Evolutionary conservation across 2,329 filamentous ascomycete species (phyloP).

Genomic region (Neopestalotiopsis rosae): DNA sequence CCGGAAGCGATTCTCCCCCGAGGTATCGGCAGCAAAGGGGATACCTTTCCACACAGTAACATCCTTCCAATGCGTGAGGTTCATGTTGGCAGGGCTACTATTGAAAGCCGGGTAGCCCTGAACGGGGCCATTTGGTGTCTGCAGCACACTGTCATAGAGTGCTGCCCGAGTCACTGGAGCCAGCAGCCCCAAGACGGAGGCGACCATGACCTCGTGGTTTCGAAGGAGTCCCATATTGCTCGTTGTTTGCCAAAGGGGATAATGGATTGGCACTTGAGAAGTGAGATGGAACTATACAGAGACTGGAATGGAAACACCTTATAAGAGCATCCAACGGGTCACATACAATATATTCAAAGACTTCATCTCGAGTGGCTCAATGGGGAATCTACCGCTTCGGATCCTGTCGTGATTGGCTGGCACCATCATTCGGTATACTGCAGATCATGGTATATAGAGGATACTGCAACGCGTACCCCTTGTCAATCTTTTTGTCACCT

Average conservation of each 20-base stretch:
- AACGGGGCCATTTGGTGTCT: conserved; percentile 25
- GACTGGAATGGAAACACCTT: too few species aligned
- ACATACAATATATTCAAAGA: too few species aligned
- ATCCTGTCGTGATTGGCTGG: too few species aligned
- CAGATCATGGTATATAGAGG: neutral
- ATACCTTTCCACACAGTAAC: conserved; percentile 33
- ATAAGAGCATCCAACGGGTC: too few species aligned
- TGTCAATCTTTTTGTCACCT: neutral
- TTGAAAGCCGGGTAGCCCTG: conserved; percentile 28
- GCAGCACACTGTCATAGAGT: conserved; percentile 24
- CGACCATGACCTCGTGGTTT: neutral
- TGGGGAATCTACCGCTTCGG: too few species aligned
- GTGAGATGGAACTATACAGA: neutral
- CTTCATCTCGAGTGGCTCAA: too few species aligned
- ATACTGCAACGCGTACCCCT: neutral
- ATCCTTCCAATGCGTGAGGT: conserved; percentile 24
- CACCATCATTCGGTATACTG: neutral
- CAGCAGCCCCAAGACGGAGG: neutral
- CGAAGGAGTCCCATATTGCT: neutral
- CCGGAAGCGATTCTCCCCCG: conserved; percentile 25
- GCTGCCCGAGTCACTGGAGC: conserved; percentile 21
- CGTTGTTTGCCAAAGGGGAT: neutral
- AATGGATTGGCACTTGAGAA: neutral
- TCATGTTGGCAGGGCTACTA: conserved; percentile 24
- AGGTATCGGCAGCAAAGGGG: conserved; percentile 27